Evolutionary conservation across 192 early-diverging fungal species (phyloP), one percentile per base, ranked within the genome.

Genomic region (Backusella australiensis): DNA sequence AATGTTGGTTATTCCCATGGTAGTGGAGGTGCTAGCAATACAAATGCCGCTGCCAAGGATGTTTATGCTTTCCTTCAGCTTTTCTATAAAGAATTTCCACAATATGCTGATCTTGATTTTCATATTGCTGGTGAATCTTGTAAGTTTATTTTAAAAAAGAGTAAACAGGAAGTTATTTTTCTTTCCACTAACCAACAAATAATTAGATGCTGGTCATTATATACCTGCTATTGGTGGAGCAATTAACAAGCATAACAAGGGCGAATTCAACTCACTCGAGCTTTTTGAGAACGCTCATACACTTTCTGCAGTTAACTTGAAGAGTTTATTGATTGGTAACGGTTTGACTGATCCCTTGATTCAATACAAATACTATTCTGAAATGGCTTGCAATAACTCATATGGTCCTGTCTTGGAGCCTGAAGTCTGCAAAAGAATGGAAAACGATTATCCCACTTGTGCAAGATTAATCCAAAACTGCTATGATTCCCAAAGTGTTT

Each of bases 1-100:
- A 96, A 97, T 75, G 96, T 96, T 72, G 98, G 98, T 6, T 99
- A 93, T 86, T 95, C 93, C 63, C 95, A 98, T 82, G 92, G 94
- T 69, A 87, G 73, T 69, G 68, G 85, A 67, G 85, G 90, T 42
- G 94, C 93, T 53, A 86, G 87, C 73, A 92, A 93, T 82, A 93
- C 93, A 39, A 81, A 90, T 29, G 90, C 91, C 59, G 96, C 97
- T 2, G 96, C 95, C 75, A 89, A 91, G 69, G 96, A 98, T 82
- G 95, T 97, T 15, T 96, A 97, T 80, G 94, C 92, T 68, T 97
- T 99, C 80, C 87, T 99, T 53, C 97, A 97, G 85, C 87, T 98
- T 38, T 96, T 98, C 89, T 91, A 97, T 71, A 84, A 93, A 70
- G 90, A 93, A 77, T 94, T 96, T 89, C 87, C 91, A 26, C 29